Evolutionary conservation across 2,329 filamentous ascomycete genomes (phyloP), one percentile per base, ranked within the genome.

Genomic region (Aspergillus persii): DNA sequence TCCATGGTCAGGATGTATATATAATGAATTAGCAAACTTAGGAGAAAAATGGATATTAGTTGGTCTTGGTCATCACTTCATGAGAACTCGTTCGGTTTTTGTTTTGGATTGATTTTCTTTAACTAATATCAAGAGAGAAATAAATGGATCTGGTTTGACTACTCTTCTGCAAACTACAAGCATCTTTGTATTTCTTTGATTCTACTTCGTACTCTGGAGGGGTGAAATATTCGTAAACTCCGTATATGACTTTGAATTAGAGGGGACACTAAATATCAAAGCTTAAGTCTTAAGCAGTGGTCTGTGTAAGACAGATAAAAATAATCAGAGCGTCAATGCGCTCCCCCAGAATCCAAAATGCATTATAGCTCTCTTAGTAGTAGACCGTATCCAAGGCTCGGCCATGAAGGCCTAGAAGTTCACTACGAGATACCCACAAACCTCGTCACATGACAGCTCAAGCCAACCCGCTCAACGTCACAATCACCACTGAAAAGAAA

Each of bases 1-100:
- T 46, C 51, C 55, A 58, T 56, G 60, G 53, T 63, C 56, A 63
- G 61, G 66, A 65, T 75, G 72, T 74, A 73, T 66, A 74, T 73
- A 75, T 74, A 74, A 67, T 66, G 65, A 66, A 54, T 50, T 65
- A 63, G 56, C 44, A 33, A 59, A 53, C 58, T 56, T 58, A 55
- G 56, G 54, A 56, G 47, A 58, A 41, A 60, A 61, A 18, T 62
- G 59, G 62, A 64, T 56, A 53, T 55, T 49, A 47, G 54, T 59
- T 52, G 46, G 50, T 49, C 51, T 58, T 58, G 53, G 29, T 49
- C 26, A 30, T 36, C 44, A 8, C 7, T 23, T 9, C 44, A 47
- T 47, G 44, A 15, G 18, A 47, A 47, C 15, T 9, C 44, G 9
- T 47, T 47, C 8, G 8, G 8, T 47, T 27, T 12, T 47, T 11